Evolutionary conservation across 257 asterid genomes (phyloP), one percentile per base, ranked within the genome.

Genomic region (Henckelia pumila): DNA sequence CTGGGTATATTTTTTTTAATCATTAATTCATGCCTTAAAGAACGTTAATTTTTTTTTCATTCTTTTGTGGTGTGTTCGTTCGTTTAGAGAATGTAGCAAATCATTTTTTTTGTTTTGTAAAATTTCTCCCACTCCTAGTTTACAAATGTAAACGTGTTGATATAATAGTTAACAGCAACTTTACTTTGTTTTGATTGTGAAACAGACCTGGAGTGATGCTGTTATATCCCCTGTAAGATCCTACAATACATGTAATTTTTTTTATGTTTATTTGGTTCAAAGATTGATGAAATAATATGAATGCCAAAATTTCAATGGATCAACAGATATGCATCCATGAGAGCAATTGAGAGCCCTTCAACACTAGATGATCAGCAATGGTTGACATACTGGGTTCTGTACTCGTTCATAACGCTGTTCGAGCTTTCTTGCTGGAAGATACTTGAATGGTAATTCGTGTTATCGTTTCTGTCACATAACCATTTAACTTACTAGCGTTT

Each of bases 271-370:
- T 69, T 55, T 26, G 11, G 21, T 59, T 19, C 28, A 72, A 63
- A 58, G 17, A 44, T 73, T 37, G 7, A 20, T 28, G n/a, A 40
- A 8, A 21, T 14, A 19, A n/a, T 47, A 28, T 14, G 26, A 23
- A 37, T 6, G 25, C 32, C 35, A 7, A 53, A 2, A 52, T 13
- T 50, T 40, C 10, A 9, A 50, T 70, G n/a, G 59, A 59, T 59
- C 11, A 56, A 35, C 77, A 92, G 96, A 75, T 89, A 88, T 69
- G 91, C 93, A 60, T 88, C 98, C 1, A 72, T 85, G 85, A 70
- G 88, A 73, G 96, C 96, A 63, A 92, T 92, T 21, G 98, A 89
- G 82, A 92, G 92, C 79, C 96, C 96, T 66, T 87, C 98, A 73
- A 78, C 96, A 1, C 77, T 88, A 14, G 96, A 92, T 65, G 96